Conservation (phyloP, 106 monocot genomes). For the Amphibolis antarctica region DNA sequence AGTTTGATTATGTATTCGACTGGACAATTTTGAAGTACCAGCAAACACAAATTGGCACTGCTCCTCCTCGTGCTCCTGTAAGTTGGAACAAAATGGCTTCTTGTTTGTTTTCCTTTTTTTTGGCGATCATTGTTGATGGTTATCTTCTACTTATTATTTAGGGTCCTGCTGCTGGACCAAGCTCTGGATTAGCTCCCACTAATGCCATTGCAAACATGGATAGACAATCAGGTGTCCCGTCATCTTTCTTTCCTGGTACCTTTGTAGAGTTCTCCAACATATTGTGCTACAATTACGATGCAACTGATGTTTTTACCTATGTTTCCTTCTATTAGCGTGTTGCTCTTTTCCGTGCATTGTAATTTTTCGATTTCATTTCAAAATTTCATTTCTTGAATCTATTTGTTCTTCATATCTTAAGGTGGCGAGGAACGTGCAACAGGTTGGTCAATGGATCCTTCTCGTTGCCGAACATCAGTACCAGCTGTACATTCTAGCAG, state of each 20-base stretch:
- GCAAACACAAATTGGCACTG: slow-evolving; percentile 10
- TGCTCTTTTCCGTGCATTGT: background rate
- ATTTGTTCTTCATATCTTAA: background rate
- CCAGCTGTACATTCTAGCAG: slow-evolving; percentile 14
- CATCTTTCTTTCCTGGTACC: background rate
- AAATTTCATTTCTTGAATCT: background rate
- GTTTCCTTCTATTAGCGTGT: background rate
- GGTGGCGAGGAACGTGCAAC: slow-evolving; percentile 15
- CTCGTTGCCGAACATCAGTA: slow-evolving; percentile 9
- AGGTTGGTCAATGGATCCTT: slow-evolving; percentile 20
- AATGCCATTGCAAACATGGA: slow-evolving; percentile 8
- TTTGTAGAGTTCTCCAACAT: too few species aligned
- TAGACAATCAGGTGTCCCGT: slow-evolving; percentile 15
- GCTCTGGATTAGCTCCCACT: slow-evolving; percentile 20
- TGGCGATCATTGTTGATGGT: background rate
- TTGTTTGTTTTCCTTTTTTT: background rate
- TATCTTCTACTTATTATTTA: slow-evolving; percentile 5
- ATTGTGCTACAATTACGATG: background rate
- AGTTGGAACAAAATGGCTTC: background rate
- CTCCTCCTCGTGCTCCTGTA: slow-evolving; percentile 15
- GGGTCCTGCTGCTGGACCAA: slow-evolving; percentile 21
- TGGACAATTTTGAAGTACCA: slow-evolving; percentile 57
- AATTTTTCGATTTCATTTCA: too few species aligned
- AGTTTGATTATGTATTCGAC: slow-evolving; percentile 71
- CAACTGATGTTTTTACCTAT: too few species aligned